Conservation (phyloP, 352 stramenopile genomes). For the Nothophytophthora sp. region DNA sequence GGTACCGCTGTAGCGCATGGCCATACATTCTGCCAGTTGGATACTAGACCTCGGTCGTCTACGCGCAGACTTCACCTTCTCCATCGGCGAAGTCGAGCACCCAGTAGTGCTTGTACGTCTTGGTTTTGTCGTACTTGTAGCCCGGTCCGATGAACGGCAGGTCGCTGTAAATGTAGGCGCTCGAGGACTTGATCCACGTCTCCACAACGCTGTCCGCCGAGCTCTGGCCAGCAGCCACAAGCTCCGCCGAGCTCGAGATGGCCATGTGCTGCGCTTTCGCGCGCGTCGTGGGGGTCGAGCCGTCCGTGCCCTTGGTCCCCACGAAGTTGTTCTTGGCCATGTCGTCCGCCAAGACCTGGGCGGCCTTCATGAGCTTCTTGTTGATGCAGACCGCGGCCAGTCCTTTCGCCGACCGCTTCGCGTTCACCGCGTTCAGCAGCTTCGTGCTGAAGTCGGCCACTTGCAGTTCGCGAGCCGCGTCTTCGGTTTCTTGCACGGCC, state of each 20-base stretch:
- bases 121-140: constrained; percentile 31
- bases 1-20: too few relatives aligned
- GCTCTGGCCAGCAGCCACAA: constrained; percentile 41
- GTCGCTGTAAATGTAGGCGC: constrained; percentile 33
- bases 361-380: constrained; percentile 27
- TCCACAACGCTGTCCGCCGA: constrained; percentile 33
- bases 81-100: constrained; percentile 26
- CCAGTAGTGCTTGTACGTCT: constrained; percentile 39
- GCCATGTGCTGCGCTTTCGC: constrained; percentile 25
- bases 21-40: too few relatives aligned
- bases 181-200: constrained; percentile 35
- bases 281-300: constrained; percentile 26
- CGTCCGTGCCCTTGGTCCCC: constrained; percentile 25
- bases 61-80: constrained; percentile 18
- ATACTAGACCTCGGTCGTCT: constrained; percentile 2
- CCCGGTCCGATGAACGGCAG: constrained; percentile 27
- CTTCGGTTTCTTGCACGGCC: neutral
- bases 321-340: constrained; percentile 25
- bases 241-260: constrained; percentile 19
- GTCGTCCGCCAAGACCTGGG: constrained; percentile 21
- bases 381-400: constrained; percentile 42
- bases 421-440: constrained; percentile 36
- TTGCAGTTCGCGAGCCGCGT: constrained; percentile 22
- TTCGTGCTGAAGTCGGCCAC: constrained; percentile 36
- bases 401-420: constrained; percentile 32